Base-by-base conservation (phyloP, 257 asterid genomes). In the Solanum chilense region DNA sequence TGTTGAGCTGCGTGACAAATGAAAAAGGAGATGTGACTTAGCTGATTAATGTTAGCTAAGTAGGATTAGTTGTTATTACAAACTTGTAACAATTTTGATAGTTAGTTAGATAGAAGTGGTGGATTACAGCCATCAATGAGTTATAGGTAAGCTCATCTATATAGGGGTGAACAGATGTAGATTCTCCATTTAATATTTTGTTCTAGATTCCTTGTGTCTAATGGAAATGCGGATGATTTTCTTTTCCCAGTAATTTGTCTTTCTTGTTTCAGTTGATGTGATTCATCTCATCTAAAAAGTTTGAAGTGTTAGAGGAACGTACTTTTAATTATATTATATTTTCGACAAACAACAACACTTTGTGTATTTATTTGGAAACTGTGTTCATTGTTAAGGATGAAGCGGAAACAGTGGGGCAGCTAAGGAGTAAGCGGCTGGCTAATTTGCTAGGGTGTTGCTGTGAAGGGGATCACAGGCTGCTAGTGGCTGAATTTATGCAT, bases 401-500 rank as follows among this genome's bases (percentile, higher is more conserved):
- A 88, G 93, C 93, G 1, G 89, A 85, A 87, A 86, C 87, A 7
- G 93, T 91, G 86, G 93, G 93, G 88, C 91, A 86, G 87, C 86
- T 92, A 83, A 88, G 92, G 90, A 92, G 91, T 62, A 90, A 87
- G 84, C 85, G 92, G 86, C 56, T 92, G 88, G 92, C 92, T 25
- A 92, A 92, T 74, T 88, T 92, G 89, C 69, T 90, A 37, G 94
- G 94, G 27, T 92, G 91, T 73, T 92, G 94, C 83, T 90, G 86
- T 69, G 93, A 90, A 70, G 94, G 94, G 29, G 91, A 87, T 85
- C 92, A 92, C 82, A 88, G 94, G 82, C 87, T 92, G 85, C 87
- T 92, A 44, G 91, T 92, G 41, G 92, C 94, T 21, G 94, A 92
- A 66, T 92, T 90, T 87, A 92, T 92, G 94, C 94, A 90, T 77